Evolutionary conservation across 2,329 filamentous ascomycete species (phyloP).

Genomic region (Calonectria fujianensis): DNA sequence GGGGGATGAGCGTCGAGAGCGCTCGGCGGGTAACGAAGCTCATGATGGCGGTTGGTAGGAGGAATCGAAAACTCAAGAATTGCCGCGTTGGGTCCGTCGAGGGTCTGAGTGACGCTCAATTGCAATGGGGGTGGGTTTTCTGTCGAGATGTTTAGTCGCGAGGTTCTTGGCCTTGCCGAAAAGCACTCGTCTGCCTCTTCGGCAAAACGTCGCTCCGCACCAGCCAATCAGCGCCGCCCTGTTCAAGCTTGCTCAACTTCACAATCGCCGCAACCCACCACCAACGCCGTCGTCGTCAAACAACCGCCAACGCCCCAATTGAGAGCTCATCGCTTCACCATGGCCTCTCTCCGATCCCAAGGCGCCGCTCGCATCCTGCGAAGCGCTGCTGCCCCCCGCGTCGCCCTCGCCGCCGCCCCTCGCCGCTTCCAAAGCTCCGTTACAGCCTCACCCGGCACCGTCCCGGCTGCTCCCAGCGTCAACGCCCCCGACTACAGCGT

Average conservation of each 20-base stretch:
- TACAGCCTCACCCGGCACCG: slow-evolving; percentile 64
- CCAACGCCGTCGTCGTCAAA: slow-evolving; percentile 45
- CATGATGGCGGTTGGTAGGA: slow-evolving; percentile 78
- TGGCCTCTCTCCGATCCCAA: slow-evolving; percentile 80
- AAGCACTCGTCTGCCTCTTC: slow-evolving; percentile 67
- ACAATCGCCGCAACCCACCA: slow-evolving; percentile 56
- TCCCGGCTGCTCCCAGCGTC: slow-evolving; percentile 63
- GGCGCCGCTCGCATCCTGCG: slow-evolving; percentile 72
- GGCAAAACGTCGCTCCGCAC: slow-evolving; percentile 65
- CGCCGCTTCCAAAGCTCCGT: slow-evolving; percentile 74
- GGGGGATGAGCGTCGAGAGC: slow-evolving; percentile 98
- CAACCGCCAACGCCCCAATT: slow-evolving; percentile 51
- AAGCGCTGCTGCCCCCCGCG: slow-evolving; percentile 62
- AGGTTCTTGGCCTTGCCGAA: slow-evolving; percentile 62
- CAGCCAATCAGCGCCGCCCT: slow-evolving; percentile 64
- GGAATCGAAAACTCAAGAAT: slow-evolving; percentile 54
- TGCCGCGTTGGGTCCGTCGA: slow-evolving; percentile 57
- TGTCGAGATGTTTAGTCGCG: slow-evolving; percentile 54
- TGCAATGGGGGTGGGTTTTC: slow-evolving; percentile 56
- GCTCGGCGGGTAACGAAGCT: slow-evolving; percentile 93
- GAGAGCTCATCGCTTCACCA: slow-evolving; percentile 62
- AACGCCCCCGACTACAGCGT: slow-evolving; percentile 87
- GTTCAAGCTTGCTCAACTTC: slow-evolving; percentile 56
- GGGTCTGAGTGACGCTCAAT: slow-evolving; percentile 59
- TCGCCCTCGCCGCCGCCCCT: slow-evolving; percentile 65